Evolutionary conservation across 1,284 basidiomycete genomes (phyloP).

Genomic region (Hypsizygus ulmarius): DNA sequence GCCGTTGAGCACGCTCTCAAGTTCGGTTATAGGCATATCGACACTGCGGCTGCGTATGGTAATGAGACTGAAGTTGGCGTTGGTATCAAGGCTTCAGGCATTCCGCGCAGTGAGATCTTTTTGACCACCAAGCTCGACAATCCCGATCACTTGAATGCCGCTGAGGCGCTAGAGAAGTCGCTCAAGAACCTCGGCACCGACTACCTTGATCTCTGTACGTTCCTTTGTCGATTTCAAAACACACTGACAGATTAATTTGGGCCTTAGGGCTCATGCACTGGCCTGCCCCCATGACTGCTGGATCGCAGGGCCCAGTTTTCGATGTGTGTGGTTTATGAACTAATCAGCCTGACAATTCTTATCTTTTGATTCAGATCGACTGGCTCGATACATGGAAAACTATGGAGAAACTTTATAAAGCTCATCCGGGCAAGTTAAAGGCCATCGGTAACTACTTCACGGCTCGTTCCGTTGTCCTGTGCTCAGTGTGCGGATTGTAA

Average conservation of each 20-base stretch:
- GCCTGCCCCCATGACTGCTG: constrained; percentile 60
- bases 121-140: constrained; percentile 76
- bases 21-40: constrained; percentile 74
- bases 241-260: constrained; percentile 27
- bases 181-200: constrained; percentile 66
- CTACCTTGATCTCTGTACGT: constrained; percentile 75
- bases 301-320: constrained; percentile 37
- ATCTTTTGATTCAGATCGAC: constrained; percentile 33
- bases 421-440: constrained; percentile 63
- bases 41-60: constrained; percentile 53
- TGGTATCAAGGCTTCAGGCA: constrained; percentile 72
- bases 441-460: constrained; percentile 57
- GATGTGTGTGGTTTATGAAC: constrained; percentile 19
- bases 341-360: neutral
- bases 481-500: neutral
- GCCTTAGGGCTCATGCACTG: constrained; percentile 77
- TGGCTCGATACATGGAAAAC: constrained; percentile 79
- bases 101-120: constrained; percentile 69
- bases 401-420: constrained; percentile 69
- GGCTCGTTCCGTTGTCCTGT: neutral
- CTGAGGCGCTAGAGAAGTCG: constrained; percentile 68
- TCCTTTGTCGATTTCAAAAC: constrained; percentile 14
- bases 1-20: constrained; percentile 75
- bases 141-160: constrained; percentile 60
- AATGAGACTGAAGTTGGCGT: constrained; percentile 75